These are phyloP conservation scores for Macrolepiota fuliginosa DNA, from an alignment of 768 basidiomycete genomes.

Conservation along the genomic window DNA sequence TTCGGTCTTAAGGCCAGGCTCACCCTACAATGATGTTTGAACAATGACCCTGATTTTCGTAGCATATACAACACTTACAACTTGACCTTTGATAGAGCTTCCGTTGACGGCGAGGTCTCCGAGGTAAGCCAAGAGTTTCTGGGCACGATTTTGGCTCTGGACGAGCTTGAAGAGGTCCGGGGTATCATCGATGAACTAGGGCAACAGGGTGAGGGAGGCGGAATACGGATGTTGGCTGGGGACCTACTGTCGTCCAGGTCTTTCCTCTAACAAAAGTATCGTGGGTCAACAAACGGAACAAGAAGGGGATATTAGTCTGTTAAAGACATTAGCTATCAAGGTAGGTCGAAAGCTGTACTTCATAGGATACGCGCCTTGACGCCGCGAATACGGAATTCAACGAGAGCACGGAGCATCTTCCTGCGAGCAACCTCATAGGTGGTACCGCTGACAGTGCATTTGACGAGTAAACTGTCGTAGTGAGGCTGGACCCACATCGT, in stretches of 20 bases:
- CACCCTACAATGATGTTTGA: conserved; percentile 49
- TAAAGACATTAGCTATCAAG: neutral
- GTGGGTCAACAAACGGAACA: conserved; percentile 96
- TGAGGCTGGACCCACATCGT: conserved; percentile 64
- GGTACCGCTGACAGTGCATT: conserved; percentile 92
- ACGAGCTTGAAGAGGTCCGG: conserved; percentile 99
- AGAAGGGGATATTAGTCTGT: conserved; percentile 98
- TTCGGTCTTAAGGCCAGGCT: conserved; percentile 91
- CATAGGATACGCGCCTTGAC: conserved; percentile 67
- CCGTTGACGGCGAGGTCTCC: conserved; percentile 98
- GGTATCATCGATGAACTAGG: conserved; percentile 97
- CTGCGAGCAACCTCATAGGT: conserved; percentile 98
- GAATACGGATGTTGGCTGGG: neutral
- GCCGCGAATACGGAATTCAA: conserved; percentile 99
- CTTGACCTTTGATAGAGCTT: conserved; percentile 95
- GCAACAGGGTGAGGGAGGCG: neutral
- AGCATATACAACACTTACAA: conserved; percentile 31
- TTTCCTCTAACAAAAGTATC: conserved; percentile 94
- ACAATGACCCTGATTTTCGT: neutral
- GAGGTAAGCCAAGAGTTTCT: conserved; percentile 94
- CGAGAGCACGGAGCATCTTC: conserved; percentile 99
- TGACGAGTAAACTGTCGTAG: conserved; percentile 97
- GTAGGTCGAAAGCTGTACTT: neutral
- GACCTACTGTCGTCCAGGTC: conserved; percentile 86
- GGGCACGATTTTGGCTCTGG: conserved; percentile 96